Evolutionary conservation across 2,329 filamentous ascomycete genomes (phyloP), one percentile per base, ranked within the genome.

Genomic region (Cordyceps pruinosa): DNA sequence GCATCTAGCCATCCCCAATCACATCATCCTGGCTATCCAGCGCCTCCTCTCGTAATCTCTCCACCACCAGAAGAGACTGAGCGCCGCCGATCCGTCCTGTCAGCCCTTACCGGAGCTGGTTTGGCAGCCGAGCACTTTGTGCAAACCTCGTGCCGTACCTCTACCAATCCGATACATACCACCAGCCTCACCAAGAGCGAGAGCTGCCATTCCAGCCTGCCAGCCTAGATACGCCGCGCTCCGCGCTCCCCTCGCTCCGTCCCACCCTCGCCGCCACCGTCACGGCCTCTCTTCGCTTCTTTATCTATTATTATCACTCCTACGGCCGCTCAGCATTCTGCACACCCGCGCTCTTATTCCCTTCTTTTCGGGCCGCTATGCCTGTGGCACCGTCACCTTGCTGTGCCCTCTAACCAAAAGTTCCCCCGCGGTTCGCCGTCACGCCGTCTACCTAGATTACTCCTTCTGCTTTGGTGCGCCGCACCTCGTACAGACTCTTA

Each of bases 21-120:
- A 55, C 52, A 55, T 32, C 52, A 55, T 47, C 44, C 32, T n/a
- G 30, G n/a, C n/a, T n/a, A n/a, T 39, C 50, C 26, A 53, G 23
- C 47, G 26, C n/a, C 28, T 32, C 42, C 50, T 55, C 52, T 55
- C 52, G 25, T 55, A 23, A 55, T 44, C 30, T 25, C 52, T 47
- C 52, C 52, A 55, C 52, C 44, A 46, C 15, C 23, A 25, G 9
- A 21, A 13, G 37, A 54, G 28, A 21, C 39, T 54, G 32, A 39
- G 41, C 52, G 50, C 39, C 25, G 39, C 50, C 39, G 39, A 53
- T 53, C 39, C 15, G 50, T 53, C 39, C 39, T 34, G 26, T 48
- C 52, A 48, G 41, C 41, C 51, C 51, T 46, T 54, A 9, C 28
- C 17, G 19, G 15, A 19, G n/a, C 21, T 37, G 19, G 35, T 37